phyloP scores from a whole-genome alignment of 129 eudicot species.

The Centella asiatica region DNA sequence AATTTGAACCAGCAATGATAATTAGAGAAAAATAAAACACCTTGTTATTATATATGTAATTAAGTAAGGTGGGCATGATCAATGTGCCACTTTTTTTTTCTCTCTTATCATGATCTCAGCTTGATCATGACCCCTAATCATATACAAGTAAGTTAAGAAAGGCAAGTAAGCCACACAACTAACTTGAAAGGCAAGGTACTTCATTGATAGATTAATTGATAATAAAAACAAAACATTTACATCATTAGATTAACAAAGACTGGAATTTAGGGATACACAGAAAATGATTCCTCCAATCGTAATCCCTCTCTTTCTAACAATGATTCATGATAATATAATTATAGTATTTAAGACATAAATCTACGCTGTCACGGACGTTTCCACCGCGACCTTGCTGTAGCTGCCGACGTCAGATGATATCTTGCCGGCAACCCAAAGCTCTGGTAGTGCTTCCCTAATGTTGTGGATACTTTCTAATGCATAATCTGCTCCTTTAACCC shows the following conservation, averaged over 20 bases:
- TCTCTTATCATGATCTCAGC: too few relatives aligned
- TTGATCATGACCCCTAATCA: too few relatives aligned
- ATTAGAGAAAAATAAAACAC: not conserved
- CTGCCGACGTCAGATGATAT: conserved; percentile 35
- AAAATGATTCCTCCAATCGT: not conserved
- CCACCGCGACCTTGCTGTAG: conserved; percentile 46
- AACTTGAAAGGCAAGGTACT: not conserved
- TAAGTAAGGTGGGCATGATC: too few relatives aligned
- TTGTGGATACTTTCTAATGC: conserved; percentile 90
- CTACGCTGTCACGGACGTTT: conserved; percentile 80
- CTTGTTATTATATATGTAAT: not conserved
- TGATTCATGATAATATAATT: not conserved
- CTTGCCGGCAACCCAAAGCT: conserved; percentile 60
- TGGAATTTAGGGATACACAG: not conserved
- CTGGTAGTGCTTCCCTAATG: conserved; percentile 76
- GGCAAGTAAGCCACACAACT: too few relatives aligned
- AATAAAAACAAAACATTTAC: conserved; percentile 14
- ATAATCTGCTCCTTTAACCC: conserved; percentile 89
- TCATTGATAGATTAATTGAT: not conserved
- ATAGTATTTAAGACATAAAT: not conserved
- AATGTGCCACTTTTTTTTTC: too few relatives aligned
- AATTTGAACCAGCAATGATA: too few relatives aligned
- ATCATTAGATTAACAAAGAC: conserved; percentile 13
- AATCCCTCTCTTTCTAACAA: not conserved
- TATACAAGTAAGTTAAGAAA: too few relatives aligned